A percentile compares a stretch with the other conserved stretches of the same genome.
Conservation (phyloP, 495 filamentous ascomycete genomes). For the Lasiosphaeris hirsuta region DNA sequence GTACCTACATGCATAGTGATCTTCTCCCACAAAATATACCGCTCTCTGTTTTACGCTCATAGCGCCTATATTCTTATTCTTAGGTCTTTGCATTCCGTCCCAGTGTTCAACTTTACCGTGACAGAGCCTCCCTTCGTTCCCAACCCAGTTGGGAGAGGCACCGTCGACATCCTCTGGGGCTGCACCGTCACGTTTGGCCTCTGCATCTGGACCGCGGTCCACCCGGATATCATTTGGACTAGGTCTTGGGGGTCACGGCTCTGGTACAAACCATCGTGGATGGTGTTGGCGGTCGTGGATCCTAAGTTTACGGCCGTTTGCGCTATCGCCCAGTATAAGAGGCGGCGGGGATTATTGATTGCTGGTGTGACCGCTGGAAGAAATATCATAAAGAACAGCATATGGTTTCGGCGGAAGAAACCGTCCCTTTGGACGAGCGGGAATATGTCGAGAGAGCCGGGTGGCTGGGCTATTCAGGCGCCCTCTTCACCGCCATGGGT, state of each 20-base stretch:
- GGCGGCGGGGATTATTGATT: neutral
- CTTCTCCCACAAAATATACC: too few relatives aligned
- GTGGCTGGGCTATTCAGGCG: neutral
- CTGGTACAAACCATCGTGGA: slow-evolving; percentile 1
- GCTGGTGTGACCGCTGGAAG: neutral
- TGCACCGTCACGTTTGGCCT: neutral
- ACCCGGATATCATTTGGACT: neutral
- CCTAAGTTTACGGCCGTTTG: neutral
- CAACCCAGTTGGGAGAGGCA: too few relatives aligned
- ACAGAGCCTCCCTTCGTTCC: too few relatives aligned
- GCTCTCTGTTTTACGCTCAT: too few relatives aligned
- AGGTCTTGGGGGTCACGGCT: neutral
- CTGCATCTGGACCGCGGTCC: slow-evolving; percentile 5
- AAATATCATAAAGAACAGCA: neutral
- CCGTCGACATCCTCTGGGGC: too few relatives aligned
- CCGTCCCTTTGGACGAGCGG: too few relatives aligned
- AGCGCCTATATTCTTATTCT: too few relatives aligned
- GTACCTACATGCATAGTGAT: too few relatives aligned
- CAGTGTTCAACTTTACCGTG: too few relatives aligned
- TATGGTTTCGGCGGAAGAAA: too few relatives aligned
- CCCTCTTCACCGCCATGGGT: slow-evolving; percentile 4
- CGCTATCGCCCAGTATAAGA: slow-evolving; percentile 2
- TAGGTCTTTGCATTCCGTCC: too few relatives aligned
- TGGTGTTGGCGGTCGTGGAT: neutral
- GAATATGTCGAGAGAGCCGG: too few relatives aligned